Base-by-base conservation (phyloP, 345 rosid species). In the Pistacia atlantica region DNA sequence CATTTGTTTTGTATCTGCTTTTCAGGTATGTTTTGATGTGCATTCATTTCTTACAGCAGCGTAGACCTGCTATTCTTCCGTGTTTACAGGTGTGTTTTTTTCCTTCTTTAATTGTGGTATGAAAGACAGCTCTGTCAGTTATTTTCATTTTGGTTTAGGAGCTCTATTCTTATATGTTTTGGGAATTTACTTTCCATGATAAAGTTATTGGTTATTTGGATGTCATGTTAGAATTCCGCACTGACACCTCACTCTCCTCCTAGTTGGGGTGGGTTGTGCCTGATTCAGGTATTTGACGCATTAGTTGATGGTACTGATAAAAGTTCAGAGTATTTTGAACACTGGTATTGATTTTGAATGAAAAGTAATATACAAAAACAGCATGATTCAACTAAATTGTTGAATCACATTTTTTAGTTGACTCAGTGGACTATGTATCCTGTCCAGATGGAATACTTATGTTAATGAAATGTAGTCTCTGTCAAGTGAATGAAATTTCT, bases 1-100 rank as follows among this genome's bases (percentile, higher is more conserved):
- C 14, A 22, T 48, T 71, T 17, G 16, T 48, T 74, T 38, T 63
- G 8, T 2, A 31, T 61, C 78, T 45, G 45, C 67, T 58, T 76
- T 84, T 79, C 94, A 96, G 99, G 89, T 93, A 93, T 77, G 99
- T 96, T 67, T 76, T 96, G 67, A 93, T 96, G 99, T 96, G 99
- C 85, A 96, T 96, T 82, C 95, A 93, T 80, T 96, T 91, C 88
- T 78, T 96, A 84, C 99, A 96, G 83, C 91, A 55, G 75, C 94
- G 99, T 42, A 86, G 90, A 57, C 99, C 97, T 25, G 89, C 99
- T 56, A 91, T 96, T 66, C 98, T 96, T 80, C 99, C 99, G 35
- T 96, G 97, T 84, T 91, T 96, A 80, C 99, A 96, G 97, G 99
- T 90, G 11, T 61, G 71, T 45, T 20, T 74, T 38, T 59, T 20